phyloP scores from a whole-genome alignment of 495 filamentous ascomycete genomes.

The Echria macrotheca region DNA sequence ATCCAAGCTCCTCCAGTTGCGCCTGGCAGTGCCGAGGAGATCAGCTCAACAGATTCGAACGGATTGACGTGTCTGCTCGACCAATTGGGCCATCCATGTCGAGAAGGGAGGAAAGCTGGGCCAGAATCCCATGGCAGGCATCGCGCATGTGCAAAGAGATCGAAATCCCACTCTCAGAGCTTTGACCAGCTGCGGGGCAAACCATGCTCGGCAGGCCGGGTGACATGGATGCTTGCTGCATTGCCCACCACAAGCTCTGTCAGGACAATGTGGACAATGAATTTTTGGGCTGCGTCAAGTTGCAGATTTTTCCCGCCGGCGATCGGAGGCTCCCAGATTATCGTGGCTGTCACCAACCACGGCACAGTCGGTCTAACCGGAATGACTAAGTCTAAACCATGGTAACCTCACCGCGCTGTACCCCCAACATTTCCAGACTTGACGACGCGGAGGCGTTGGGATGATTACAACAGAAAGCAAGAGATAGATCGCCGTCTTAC shows the following conservation, averaged over 20 bases:
- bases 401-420: not conserved
- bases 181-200: slow-evolving; percentile 7
- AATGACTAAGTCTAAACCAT: not conserved
- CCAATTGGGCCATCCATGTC: slow-evolving; percentile 4
- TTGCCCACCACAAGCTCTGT: slow-evolving; percentile 1
- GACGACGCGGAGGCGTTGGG: not conserved
- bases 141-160: slow-evolving; percentile 12
- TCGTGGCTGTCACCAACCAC: slow-evolving; percentile 1
- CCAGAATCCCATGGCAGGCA: slow-evolving; percentile 7
- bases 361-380: not conserved
- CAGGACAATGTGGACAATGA: not conserved
- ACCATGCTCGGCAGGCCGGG: not conserved
- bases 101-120: not conserved
- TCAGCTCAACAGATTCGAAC: not conserved
- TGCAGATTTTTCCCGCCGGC: slow-evolving; percentile 8
- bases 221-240: slow-evolving; percentile 2
- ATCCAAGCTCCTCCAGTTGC: too few relatives aligned
- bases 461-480: not conserved
- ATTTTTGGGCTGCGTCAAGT: not conserved
- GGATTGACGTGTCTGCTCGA: not conserved
- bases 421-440: not conserved
- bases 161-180: slow-evolving; percentile 8
- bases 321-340: slow-evolving; percentile 1
- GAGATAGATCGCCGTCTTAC: not conserved
- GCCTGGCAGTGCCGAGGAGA: not conserved